These are phyloP conservation scores for Pseudozyma tsukubaensis DNA, from an alignment of 1,284 basidiomycete species.

Conservation along the genomic window DNA sequence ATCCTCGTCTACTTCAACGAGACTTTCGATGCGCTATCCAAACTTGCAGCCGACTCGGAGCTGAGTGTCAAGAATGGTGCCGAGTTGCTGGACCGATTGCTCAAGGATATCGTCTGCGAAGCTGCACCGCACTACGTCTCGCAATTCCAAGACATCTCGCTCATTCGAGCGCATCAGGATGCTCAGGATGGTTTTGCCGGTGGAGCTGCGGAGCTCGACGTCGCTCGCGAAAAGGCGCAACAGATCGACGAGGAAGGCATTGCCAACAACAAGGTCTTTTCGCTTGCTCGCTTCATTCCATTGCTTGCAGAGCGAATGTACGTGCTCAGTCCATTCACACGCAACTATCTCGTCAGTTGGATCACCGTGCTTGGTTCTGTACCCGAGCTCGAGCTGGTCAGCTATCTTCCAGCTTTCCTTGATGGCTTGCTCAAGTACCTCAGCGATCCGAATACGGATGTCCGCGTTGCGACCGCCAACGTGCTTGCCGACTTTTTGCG, in stretches of 20 bases:
- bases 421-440: constrained; percentile 91
- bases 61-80: constrained; percentile 98
- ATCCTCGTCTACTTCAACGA: constrained; percentile 97
- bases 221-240: constrained; percentile 64
- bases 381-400: constrained; percentile 93
- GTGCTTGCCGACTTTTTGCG: constrained; percentile 90
- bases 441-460: constrained; percentile 93
- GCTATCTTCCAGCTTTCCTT: constrained; percentile 92
- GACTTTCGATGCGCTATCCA: constrained; percentile 95
- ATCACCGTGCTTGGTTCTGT: constrained; percentile 95
- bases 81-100: constrained; percentile 93
- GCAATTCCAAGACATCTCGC: constrained; percentile 77
- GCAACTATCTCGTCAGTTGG: constrained; percentile 97
- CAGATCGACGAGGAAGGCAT: constrained; percentile 43
- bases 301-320: constrained; percentile 92
- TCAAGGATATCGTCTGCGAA: constrained; percentile 98
- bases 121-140: constrained; percentile 95
- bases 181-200: constrained; percentile 44
- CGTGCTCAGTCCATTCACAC: constrained; percentile 92
- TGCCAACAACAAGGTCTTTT: constrained; percentile 75
- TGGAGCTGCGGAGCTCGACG: constrained; percentile 61
- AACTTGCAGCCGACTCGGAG: constrained; percentile 97
- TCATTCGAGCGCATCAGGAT: constrained; percentile 74
- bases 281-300: constrained; percentile 92
- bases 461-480: constrained; percentile 89